A percentile compares a stretch with the other conserved stretches of the same genome.
Conservation (phyloP, 192 early-diverging fungal genomes). For the Globomyces pollinis-pini region DNA sequence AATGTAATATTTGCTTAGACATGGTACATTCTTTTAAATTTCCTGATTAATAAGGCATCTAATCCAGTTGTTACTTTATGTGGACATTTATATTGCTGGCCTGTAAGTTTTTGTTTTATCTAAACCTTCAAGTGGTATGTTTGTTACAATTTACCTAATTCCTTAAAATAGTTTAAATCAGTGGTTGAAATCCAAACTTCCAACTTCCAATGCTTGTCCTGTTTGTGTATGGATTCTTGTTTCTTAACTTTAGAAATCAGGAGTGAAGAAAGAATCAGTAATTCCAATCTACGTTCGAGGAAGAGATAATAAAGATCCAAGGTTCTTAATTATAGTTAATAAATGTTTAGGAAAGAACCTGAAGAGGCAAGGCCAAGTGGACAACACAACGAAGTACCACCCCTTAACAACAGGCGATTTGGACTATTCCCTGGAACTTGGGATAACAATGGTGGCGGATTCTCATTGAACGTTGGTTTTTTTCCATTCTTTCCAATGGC, state of each 20-base stretch:
- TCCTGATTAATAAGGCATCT: no score
- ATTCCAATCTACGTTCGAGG: conserved; percentile 2
- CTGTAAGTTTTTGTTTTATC: no score
- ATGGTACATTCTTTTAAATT: no score
- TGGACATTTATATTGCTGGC: conserved; percentile 4
- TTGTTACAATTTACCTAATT: no score
- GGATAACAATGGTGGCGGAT: no score
- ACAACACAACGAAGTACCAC: neutral
- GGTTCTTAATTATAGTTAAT: no score
- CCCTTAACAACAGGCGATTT: no score
- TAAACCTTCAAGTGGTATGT: no score
- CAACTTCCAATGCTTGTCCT: conserved; percentile 1
- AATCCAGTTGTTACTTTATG: conserved; percentile 1
- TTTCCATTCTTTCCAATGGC: conserved; percentile 4
- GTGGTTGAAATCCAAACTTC: neutral
- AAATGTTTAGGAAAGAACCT: no score
- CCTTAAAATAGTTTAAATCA: neutral
- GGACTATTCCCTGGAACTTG: no score
- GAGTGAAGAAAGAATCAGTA: neutral
- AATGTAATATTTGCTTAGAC: conserved; percentile 2
- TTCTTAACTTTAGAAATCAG: no score
- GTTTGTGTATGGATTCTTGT: no score
- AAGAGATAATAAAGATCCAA: neutral
- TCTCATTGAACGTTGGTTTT: neutral
- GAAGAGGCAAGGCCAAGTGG: neutral